phyloP scores from a whole-genome alignment of 192 early-diverging fungal species.

The Spizellomyces punctatus region DNA sequence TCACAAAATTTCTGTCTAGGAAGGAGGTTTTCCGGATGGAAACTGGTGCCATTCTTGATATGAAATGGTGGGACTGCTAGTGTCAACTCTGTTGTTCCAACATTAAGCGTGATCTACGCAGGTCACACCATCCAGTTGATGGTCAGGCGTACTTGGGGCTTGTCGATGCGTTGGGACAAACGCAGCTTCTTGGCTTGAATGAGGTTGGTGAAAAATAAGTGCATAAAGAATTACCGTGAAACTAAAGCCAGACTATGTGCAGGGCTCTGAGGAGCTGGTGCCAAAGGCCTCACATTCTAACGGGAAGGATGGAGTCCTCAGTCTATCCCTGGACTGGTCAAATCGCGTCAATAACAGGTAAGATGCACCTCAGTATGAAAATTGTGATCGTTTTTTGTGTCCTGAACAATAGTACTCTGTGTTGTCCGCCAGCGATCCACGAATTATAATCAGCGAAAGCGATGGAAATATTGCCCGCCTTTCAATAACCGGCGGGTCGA shows the following conservation, averaged over 20 bases:
- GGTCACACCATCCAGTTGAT: constrained; percentile 6
- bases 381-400: too few relatives aligned
- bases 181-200: constrained; percentile 28
- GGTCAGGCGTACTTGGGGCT: constrained; percentile 16
- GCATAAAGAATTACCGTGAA: too few relatives aligned
- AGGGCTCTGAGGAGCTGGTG: too few relatives aligned
- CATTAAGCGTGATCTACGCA: neutral
- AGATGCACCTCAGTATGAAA: too few relatives aligned
- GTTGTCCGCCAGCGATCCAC: too few relatives aligned
- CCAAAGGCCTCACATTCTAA: constrained; percentile 11
- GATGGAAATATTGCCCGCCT: constrained; percentile 71
- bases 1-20: constrained; percentile 12
- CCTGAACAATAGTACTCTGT: too few relatives aligned
- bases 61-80: constrained; percentile 48
- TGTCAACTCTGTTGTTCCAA: neutral
- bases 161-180: constrained; percentile 35
- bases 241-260: too few relatives aligned
- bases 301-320: constrained; percentile 54
- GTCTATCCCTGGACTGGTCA: constrained; percentile 90
- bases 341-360: constrained; percentile 47
- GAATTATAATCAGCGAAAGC: constrained; percentile 73
- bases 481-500: constrained; percentile 36
- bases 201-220: neutral
- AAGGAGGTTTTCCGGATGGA: constrained; percentile 62
- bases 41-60: constrained; percentile 49